A percentile compares a stretch with the other conserved stretches of the same genome.
phyloP scores from a whole-genome alignment of 2,329 filamentous ascomycete genomes.

The Fusarium sp. region DNA sequence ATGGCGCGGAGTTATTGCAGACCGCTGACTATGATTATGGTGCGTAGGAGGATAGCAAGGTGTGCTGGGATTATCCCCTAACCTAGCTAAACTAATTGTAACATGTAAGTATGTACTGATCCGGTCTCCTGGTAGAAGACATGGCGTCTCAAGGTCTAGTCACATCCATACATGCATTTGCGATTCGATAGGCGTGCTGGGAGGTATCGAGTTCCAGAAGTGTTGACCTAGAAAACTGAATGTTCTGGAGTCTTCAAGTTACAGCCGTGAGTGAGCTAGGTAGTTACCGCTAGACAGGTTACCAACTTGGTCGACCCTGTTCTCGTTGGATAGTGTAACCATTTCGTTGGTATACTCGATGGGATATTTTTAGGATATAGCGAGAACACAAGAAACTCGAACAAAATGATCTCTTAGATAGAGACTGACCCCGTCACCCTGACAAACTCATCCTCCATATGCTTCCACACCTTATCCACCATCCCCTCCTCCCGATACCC shows the following conservation, averaged over 20 bases:
- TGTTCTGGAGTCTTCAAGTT: background rate
- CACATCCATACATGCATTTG: background rate
- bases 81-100: background rate
- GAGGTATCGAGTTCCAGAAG: background rate
- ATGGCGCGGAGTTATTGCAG: background rate
- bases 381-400: background rate
- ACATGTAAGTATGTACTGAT: background rate
- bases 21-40: background rate
- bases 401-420: background rate
- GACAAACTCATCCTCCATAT: constrained; percentile 42
- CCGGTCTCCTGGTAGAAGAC: background rate
- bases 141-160: background rate
- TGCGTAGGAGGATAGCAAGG: background rate
- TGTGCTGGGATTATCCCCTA: background rate
- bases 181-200: background rate
- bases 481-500: constrained; percentile 31
- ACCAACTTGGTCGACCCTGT: background rate
- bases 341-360: background rate
- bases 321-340: background rate
- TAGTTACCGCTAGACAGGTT: background rate
- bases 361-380: background rate
- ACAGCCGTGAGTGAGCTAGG: background rate
- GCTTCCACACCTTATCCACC: constrained; percentile 39
- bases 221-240: background rate
- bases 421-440: constrained; percentile 28